Evolutionary conservation across 129 eudicot genomes (phyloP).

Genomic region (Tanacetum coccineum): DNA sequence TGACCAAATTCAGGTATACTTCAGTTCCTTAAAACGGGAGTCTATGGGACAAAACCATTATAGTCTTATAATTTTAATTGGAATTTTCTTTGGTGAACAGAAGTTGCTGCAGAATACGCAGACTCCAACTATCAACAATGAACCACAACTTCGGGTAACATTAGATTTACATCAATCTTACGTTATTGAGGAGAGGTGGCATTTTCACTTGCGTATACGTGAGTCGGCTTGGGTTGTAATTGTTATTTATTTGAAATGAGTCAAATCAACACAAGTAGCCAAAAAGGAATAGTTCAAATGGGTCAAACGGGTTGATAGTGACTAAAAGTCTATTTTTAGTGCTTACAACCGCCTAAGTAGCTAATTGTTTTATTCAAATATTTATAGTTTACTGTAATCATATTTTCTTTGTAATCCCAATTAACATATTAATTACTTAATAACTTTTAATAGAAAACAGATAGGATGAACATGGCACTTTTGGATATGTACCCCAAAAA

Average conservation of each 20-base stretch:
- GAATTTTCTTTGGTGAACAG: slow-evolving; percentile 25
- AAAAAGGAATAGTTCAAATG: neutral
- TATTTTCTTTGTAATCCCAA: too few relatives aligned
- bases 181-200: neutral
- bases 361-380: neutral
- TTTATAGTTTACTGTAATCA: too few relatives aligned
- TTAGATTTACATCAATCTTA: neutral
- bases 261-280: neutral
- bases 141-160: slow-evolving; percentile 24
- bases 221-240: neutral
- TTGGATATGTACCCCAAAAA: too few relatives aligned
- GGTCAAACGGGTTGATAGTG: neutral
- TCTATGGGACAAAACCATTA: neutral
- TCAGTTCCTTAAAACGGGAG: neutral
- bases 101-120: slow-evolving; percentile 26
- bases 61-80: neutral
- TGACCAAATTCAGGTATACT: slow-evolving; percentile 47
- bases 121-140: slow-evolving; percentile 6
- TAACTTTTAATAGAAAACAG: too few relatives aligned
- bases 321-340: neutral
- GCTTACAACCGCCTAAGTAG: neutral
- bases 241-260: neutral
- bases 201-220: neutral
- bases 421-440: too few relatives aligned
- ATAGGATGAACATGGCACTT: too few relatives aligned